These are phyloP conservation scores for Linum trigynum DNA, from an alignment of 345 rosid species.

Conservation along the genomic window DNA sequence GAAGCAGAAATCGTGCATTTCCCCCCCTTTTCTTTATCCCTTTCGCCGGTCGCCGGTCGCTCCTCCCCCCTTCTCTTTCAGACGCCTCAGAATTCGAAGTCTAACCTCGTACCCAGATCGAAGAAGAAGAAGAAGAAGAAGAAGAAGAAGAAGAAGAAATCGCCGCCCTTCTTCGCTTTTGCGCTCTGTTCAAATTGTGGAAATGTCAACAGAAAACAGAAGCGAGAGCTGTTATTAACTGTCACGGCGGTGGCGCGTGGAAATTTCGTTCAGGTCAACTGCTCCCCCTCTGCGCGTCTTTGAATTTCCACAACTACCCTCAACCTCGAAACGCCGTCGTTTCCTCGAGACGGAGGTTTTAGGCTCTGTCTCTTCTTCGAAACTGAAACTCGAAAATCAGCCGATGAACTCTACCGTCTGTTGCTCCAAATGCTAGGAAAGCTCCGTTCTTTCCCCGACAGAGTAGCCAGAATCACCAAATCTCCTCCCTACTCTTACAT, in stretches of 20 bases:
- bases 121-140: no score
- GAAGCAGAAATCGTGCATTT: conserved; percentile 96
- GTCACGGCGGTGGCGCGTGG: neutral
- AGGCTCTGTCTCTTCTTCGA: neutral
- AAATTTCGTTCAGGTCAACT: neutral
- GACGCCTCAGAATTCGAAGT: no score
- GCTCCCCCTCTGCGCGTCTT: neutral
- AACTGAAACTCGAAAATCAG: neutral
- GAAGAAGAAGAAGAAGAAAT: no score
- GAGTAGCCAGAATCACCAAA: conserved; percentile 1
- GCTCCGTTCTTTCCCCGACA: conserved; percentile 8
- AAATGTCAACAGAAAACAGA: neutral
- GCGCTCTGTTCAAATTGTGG: neutral
- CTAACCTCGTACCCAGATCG: no score
- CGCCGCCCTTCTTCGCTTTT: neutral
- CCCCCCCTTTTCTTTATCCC: neutral
- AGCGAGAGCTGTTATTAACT: neutral
- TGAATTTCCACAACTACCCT: neutral
- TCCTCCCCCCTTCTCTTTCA: no score
- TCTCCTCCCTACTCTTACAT: neutral
- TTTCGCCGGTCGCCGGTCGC: neutral
- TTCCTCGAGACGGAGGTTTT: neutral
- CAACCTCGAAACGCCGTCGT: neutral
- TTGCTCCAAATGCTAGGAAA: conserved; percentile 16
- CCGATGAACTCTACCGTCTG: neutral